These are phyloP conservation scores for Calocybe gangraenosa DNA, from an alignment of 768 basidiomycete species.

Conservation along the genomic window DNA sequence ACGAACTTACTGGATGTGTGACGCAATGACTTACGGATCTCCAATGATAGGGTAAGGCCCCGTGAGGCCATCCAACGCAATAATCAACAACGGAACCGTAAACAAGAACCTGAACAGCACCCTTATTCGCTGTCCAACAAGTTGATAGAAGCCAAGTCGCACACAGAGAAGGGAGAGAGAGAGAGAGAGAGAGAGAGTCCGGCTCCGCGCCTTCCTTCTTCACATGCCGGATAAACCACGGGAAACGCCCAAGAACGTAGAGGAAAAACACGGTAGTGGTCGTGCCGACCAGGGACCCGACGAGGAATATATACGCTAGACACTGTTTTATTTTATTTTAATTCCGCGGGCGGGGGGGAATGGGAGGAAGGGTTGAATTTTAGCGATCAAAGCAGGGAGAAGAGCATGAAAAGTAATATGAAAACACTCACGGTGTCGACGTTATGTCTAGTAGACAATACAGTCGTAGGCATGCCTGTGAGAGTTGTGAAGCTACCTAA, in stretches of 20 bases:
- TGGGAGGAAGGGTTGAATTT: neutral
- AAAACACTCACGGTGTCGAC: slow-evolving; percentile 48
- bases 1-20: neutral
- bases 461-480: slow-evolving; percentile 68
- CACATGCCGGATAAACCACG: slow-evolving; percentile 64
- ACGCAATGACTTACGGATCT: slow-evolving; percentile 45
- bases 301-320: slow-evolving; percentile 71
- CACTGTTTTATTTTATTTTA: too few relatives aligned
- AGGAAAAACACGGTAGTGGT: slow-evolving; percentile 67
- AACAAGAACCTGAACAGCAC: slow-evolving; percentile 76
- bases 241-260: slow-evolving; percentile 68
- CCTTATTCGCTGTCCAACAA: slow-evolving; percentile 61
- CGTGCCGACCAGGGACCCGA: slow-evolving; percentile 63
- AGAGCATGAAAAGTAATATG: neutral
- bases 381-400: neutral
- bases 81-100: slow-evolving; percentile 60
- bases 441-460: slow-evolving; percentile 53
- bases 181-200: slow-evolving; percentile 18
- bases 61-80: slow-evolving; percentile 62
- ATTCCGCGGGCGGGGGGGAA: neutral
- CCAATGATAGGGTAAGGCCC: slow-evolving; percentile 45
- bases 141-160: neutral
- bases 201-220: slow-evolving; percentile 73
- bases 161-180: neutral
- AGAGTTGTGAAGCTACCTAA: slow-evolving; percentile 62